These are phyloP conservation scores for Glycyrrhiza uralensis DNA, from an alignment of 306 rosid genomes.

Conservation along the genomic window DNA sequence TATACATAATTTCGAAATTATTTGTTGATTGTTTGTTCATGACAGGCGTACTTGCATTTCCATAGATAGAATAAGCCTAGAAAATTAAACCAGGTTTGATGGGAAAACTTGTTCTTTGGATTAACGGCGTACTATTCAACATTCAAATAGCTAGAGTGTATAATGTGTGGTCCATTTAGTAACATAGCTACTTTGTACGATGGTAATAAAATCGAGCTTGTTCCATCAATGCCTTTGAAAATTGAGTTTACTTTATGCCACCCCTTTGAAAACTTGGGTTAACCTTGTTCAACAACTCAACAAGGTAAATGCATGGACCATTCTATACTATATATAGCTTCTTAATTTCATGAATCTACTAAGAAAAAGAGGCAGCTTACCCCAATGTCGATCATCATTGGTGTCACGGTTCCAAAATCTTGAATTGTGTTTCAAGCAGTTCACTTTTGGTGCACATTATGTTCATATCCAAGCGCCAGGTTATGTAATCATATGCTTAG, in stretches of 20 bases:
- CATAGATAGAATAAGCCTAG: neutral
- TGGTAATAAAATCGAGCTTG: neutral
- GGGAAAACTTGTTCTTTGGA: neutral
- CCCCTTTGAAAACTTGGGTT: neutral
- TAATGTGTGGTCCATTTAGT: slow-evolving; percentile 23
- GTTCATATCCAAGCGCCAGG: slow-evolving; percentile 12
- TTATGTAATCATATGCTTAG: slow-evolving; percentile 27
- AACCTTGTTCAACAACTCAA: slow-evolving; percentile 14
- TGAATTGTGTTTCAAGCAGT: slow-evolving; percentile 36
- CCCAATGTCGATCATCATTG: slow-evolving; percentile 18
- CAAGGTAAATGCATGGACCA: slow-evolving; percentile 1
- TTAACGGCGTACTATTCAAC: neutral
- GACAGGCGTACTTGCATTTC: slow-evolving; percentile 16
- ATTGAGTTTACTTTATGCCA: slow-evolving; percentile 1
- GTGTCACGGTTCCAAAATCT: slow-evolving; percentile 25
- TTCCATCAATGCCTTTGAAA: slow-evolving; percentile 13
- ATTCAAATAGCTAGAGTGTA: neutral
- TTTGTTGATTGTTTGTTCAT: neutral
- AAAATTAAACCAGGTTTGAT: neutral
- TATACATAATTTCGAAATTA: neutral
- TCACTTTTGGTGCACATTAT: slow-evolving; percentile 29
- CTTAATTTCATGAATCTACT: neutral
- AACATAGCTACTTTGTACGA: neutral
- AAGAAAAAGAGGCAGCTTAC: neutral
- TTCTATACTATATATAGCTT: too few species aligned